Base-by-base conservation (phyloP, 176 grass and related monocot species). In the Aegilops speltoides region DNA sequence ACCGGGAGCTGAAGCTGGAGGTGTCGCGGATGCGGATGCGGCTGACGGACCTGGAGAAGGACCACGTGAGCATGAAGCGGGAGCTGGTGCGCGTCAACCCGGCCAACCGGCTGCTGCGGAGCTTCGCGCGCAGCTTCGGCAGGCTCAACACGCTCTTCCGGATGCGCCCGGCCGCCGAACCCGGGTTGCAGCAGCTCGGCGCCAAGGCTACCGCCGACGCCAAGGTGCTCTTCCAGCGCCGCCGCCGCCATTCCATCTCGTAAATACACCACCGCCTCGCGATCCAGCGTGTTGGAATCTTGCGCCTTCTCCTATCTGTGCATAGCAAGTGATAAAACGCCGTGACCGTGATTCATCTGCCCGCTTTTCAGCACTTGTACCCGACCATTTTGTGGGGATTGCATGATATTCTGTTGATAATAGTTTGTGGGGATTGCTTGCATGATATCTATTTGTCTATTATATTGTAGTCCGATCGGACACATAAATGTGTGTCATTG, bases 11-110 rank as follows among this genome's bases (percentile, higher is more conserved):
- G 15, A 96, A 96, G 82, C 89, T 98, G 61, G 96, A 98, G 86
- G 93, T 98, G 61, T 92, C 93, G 22, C 91, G 96, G 31, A 98
- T 98, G 96, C 81, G 96, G 81, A 92, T 98, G 92, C 83, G 96
- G 57, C 86, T 98, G 15, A 98, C 91, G 16, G 93, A 98, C 84
- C 85, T 98, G 82, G 96, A 98, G 86, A 98, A 98, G 90, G 96
- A 96, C 86, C 96, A 98, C 83, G 93, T 94, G 7, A 95, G 88
- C 64, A 98, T 98, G 96, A 94, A 94, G 77, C 93, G 91, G 38
- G 92, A 95, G 68, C 86, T 98, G 71, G 96, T 98, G 57, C 86
- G 87, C 57, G 93, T 85, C 15, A 87, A 90, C 71, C 96, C 93
- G 3, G 91, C 96, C 1, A 98, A 98, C 80, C 92, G 94, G 4